Conservation (phyloP, 2,329 filamentous ascomycete species). For the Fusarium praegraminearum region DNA sequence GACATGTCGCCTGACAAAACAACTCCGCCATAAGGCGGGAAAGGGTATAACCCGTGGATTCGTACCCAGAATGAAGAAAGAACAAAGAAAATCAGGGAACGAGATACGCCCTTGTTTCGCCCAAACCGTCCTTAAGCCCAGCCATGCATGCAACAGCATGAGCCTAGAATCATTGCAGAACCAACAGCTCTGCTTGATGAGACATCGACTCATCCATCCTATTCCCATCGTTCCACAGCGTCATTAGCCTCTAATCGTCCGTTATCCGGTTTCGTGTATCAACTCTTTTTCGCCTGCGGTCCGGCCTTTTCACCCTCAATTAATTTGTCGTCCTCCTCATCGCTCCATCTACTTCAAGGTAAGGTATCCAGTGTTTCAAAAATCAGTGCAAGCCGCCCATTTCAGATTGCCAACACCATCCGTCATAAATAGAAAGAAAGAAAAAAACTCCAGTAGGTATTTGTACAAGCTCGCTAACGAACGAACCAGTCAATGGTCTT, state of each 20-base stretch:
- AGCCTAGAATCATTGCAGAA: constrained; percentile 32
- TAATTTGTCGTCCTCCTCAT: constrained; percentile 18
- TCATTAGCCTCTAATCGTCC: constrained; percentile 37
- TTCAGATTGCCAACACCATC: constrained; percentile 46
- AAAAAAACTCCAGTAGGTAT: constrained; percentile 39
- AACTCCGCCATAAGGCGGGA: constrained; percentile 27
- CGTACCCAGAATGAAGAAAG: constrained; percentile 9
- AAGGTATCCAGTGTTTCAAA: constrained; percentile 37
- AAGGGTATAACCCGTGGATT: constrained; percentile 14
- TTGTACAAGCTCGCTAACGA: constrained; percentile 47
- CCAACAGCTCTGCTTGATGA: constrained; percentile 19
- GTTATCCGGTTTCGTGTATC: constrained; percentile 35
- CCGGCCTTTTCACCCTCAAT: constrained; percentile 18
- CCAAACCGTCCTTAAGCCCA: constrained; percentile 14
- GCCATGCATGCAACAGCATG: constrained; percentile 34
- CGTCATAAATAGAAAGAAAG: constrained; percentile 32
- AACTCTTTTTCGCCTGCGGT: constrained; percentile 16
- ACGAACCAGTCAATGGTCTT: constrained; percentile 40
- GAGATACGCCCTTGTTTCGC: constrained; percentile 35
- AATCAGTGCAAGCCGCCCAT: constrained; percentile 42
- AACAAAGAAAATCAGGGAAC: constrained; percentile 22
- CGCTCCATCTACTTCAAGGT: constrained; percentile 38
- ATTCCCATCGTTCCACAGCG: constrained; percentile 16
- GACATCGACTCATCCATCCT: constrained; percentile 22
- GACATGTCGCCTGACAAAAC: constrained; percentile 36